Evolutionary conservation across 2,329 filamentous ascomycete genomes (phyloP).

Genomic region (Aspergillus sp.): DNA sequence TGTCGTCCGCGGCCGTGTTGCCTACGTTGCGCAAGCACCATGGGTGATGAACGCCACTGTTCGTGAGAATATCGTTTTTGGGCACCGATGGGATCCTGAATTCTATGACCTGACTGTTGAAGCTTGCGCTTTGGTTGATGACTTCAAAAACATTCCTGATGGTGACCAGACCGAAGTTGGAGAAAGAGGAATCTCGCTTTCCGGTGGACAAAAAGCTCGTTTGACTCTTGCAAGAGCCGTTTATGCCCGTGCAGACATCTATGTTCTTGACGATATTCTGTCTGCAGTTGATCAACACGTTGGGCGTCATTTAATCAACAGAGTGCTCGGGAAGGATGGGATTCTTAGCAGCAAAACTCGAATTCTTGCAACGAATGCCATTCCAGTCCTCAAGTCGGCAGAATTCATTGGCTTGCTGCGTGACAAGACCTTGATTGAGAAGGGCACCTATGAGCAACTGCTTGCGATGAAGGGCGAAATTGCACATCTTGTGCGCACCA

Average conservation of each 20-base stretch:
- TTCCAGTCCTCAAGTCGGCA: constrained; percentile 79
- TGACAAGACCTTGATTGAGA: constrained; percentile 74
- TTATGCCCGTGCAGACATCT: constrained; percentile 93
- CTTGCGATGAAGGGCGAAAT: constrained; percentile 92
- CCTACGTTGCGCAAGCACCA: constrained; percentile 84
- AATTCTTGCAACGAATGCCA: constrained; percentile 90
- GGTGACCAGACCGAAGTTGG: constrained; percentile 95
- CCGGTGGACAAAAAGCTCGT: constrained; percentile 91
- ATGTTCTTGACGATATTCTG: constrained; percentile 85
- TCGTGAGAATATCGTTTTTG: constrained; percentile 94
- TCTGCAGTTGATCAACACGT: constrained; percentile 99
- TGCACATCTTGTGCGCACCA: constrained; percentile 70
- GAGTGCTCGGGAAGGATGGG: constrained; percentile 79
- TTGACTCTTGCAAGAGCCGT: constrained; percentile 87
- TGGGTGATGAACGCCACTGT: constrained; percentile 99
- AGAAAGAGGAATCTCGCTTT: constrained; percentile 91
- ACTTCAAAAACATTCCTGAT: constrained; percentile 86
- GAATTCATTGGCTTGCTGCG: constrained; percentile 81
- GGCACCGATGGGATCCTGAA: constrained; percentile 81
- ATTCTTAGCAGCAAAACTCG: constrained; percentile 78
- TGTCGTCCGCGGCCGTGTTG: constrained; percentile 68
- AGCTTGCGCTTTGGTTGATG: constrained; percentile 82
- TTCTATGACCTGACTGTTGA: constrained; percentile 92
- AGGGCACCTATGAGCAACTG: constrained; percentile 82
- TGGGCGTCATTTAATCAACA: constrained; percentile 86